phyloP scores from a whole-genome alignment of 352 stramenopile species.

The Phytophthora crassamura region DNA sequence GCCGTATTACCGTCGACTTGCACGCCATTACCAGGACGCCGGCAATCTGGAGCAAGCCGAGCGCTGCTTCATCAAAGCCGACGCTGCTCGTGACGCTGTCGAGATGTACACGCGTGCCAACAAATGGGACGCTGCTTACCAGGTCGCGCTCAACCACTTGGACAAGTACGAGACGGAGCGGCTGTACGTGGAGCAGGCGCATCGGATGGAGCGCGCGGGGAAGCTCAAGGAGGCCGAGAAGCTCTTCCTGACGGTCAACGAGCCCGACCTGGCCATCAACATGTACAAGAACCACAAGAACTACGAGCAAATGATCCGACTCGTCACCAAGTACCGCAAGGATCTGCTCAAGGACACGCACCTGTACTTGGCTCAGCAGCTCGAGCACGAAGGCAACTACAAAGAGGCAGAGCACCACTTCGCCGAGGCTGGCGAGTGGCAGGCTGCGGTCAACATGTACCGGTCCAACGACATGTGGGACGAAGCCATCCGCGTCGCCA shows the following conservation, averaged over 20 bases:
- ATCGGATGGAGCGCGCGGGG: conserved; percentile 90
- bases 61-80: conserved; percentile 93
- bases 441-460: conserved; percentile 95
- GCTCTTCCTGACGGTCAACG: conserved; percentile 93
- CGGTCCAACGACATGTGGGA: conserved; percentile 95
- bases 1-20: conserved; percentile 91
- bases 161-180: conserved; percentile 92
- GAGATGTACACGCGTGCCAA: conserved; percentile 95
- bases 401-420: conserved; percentile 96
- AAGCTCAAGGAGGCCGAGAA: conserved; percentile 95
- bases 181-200: conserved; percentile 94
- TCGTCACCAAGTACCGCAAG: conserved; percentile 94
- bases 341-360: conserved; percentile 95
- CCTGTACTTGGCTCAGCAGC: conserved; percentile 91
- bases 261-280: conserved; percentile 94
- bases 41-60: conserved; percentile 89
- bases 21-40: conserved; percentile 91
- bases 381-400: conserved; percentile 94
- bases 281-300: conserved; percentile 98
- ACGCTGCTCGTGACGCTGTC: conserved; percentile 88
- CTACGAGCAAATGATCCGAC: conserved; percentile 95
- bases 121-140: conserved; percentile 94
- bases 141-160: conserved; percentile 92
- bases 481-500: conserved; percentile 94
- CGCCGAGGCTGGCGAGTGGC: conserved; percentile 90